These are phyloP conservation scores for Myriangium duriaei DNA, from an alignment of 2,329 filamentous ascomycete species.

Conservation along the genomic window DNA sequence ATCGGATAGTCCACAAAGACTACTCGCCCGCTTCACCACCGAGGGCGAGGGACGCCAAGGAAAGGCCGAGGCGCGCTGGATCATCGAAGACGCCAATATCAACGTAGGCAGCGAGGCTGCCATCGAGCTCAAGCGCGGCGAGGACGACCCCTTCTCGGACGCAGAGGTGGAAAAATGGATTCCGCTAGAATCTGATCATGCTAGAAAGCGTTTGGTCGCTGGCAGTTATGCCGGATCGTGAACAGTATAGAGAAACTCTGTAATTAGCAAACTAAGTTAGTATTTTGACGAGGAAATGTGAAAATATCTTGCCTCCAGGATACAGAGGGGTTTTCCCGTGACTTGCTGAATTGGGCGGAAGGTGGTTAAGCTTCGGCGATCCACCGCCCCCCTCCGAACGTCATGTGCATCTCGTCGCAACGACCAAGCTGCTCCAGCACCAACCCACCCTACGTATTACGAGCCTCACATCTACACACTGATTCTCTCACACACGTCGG, in stretches of 20 bases:
- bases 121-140: conserved; percentile 41
- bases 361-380: no score
- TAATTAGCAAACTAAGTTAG: no score
- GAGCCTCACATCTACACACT: no score
- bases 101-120: conserved; percentile 52
- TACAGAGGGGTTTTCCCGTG: no score
- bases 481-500: no score
- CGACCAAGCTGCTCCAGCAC: no score
- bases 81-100: conserved; percentile 42
- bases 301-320: no score
- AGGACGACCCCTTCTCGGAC: conserved; percentile 23
- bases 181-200: conserved; percentile 3
- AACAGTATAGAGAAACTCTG: background rate
- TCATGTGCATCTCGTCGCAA: no score
- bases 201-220: conserved; percentile 10
- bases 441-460: no score
- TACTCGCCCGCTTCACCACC: conserved; percentile 71
- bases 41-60: conserved; percentile 60
- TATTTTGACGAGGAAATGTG: no score
- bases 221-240: conserved; percentile 9
- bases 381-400: no score
- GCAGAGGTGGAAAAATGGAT: conserved; percentile 9
- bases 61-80: conserved; percentile 73
- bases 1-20: conserved; percentile 51
- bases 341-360: no score